A percentile compares a stretch with the other conserved stretches of the same genome.
Conservation (phyloP, 2,329 filamentous ascomycete genomes). For the Ceratocystis cacaofunesta region DNA sequence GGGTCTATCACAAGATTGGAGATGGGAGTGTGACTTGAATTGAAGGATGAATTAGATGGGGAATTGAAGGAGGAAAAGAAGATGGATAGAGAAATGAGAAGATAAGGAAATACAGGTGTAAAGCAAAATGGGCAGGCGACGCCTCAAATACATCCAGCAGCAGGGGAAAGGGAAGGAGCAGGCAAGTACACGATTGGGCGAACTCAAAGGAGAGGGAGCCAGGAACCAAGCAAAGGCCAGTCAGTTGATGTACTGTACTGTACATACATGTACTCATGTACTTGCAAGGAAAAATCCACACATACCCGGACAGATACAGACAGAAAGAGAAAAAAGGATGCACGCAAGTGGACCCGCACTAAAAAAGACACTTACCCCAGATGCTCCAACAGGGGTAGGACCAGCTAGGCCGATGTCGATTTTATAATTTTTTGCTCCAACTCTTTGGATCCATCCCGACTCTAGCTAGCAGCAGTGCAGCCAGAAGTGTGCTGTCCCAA, state of each 20-base stretch:
- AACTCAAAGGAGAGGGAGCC: neutral
- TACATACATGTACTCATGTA: neutral
- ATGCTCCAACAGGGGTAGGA: neutral
- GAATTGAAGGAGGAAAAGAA: neutral
- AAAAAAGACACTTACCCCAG: constrained; percentile 16
- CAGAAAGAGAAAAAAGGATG: neutral
- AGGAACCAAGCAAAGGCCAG: constrained; percentile 9
- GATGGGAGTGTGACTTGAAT: neutral
- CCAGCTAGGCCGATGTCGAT: neutral
- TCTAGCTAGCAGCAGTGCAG: no score
- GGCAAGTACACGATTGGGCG: neutral
- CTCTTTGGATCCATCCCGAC: neutral
- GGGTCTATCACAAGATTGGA: neutral
- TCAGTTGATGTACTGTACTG: constrained; percentile 1
- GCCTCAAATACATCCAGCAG: neutral
- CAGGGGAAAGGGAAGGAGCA: constrained; percentile 5
- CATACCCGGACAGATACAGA: neutral
- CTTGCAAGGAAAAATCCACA: neutral
- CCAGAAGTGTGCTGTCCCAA: no score
- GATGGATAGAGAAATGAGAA: neutral
- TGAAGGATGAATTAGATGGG: neutral
- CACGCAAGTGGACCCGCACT: constrained; percentile 6
- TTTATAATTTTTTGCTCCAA: neutral
- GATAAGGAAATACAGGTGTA: neutral
- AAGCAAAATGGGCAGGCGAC: neutral